Evolutionary conservation across 2,329 filamentous ascomycete species (phyloP), one percentile per base, ranked within the genome.

Genomic region (Fusarium sublunatum): DNA sequence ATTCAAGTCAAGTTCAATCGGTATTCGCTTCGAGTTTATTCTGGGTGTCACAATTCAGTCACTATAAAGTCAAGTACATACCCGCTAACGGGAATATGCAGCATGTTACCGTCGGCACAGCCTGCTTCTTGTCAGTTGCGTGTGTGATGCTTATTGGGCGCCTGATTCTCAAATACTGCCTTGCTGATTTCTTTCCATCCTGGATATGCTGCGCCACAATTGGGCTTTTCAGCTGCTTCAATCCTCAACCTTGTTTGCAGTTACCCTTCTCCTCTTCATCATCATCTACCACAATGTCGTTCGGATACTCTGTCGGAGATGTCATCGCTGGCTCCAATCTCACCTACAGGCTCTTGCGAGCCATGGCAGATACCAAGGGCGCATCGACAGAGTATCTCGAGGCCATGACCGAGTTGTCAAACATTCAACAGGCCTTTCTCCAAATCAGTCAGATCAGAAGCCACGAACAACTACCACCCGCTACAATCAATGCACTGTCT

Each of bases 281-380:
- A 36, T 15, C 34, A 19, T 22, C n/a, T 36, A 9, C 19, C 12
- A 5, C 80, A 79, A 7, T 78, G 78, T 53, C 79, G 78, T 2
- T 85, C 81, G 75, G 83, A 86, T 60, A 80, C 73, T 53, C 49
- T 4, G 49, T 45, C n/a, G 49, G 49, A 13, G 49, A 53, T 34
- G 41, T 53, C n/a, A 53, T 53, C 12, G 41, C 38, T 11, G 49
- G 49, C 25, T 41, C 49, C 24, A 53, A 53, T 26, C 19, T 53
- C 12, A 42, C 41, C 7, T 53, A 53, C 41, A 13, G 25, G 28
- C 49, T 53, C 12, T 10, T 53, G 7, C 29, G 41, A 15, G 22
- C 22, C 24, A 45, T 53, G 41, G 32, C 32, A 29, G 41, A 53
- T 25, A 53, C 41, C 19, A 45, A 46, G 22, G 49, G 49, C 13